Percentiles rank a stretch among this genome's conserved stretches.
phyloP scores from a whole-genome alignment of 192 early-diverging fungal species.

The Entomortierella lignicola region DNA sequence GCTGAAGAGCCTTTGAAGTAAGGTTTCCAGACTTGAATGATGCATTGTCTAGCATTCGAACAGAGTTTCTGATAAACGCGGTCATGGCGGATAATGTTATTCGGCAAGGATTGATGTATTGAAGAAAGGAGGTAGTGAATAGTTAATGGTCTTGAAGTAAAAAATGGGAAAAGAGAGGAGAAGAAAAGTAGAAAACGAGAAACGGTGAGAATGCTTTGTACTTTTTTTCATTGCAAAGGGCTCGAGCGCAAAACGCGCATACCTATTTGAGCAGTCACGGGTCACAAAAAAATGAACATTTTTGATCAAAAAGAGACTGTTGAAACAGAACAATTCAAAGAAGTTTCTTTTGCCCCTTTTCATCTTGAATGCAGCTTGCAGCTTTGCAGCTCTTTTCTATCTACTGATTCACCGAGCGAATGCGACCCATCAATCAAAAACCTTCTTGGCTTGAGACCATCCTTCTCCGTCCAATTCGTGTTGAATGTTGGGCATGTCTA shows the following conservation, averaged over 20 bases:
- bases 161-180: background rate
- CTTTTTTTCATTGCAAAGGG: too few species aligned
- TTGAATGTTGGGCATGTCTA: conserved; percentile 46
- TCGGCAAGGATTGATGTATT: too few species aligned
- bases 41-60: background rate
- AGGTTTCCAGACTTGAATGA: too few species aligned
- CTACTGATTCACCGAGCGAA: background rate
- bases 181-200: background rate
- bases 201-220: too few species aligned
- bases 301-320: too few species aligned
- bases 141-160: background rate
- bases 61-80: background rate
- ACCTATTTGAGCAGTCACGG: too few species aligned
- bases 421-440: conserved; percentile 19
- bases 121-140: background rate
- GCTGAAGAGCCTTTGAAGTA: too few species aligned
- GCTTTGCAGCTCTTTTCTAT: background rate
- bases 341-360: background rate
- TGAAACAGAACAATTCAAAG: too few species aligned
- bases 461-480: conserved; percentile 28
- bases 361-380: background rate
- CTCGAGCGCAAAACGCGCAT: too few species aligned
- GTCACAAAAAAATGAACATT: background rate
- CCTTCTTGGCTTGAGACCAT: conserved; percentile 35
- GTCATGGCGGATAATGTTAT: too few species aligned